These are phyloP conservation scores for Aspergillus ostianus DNA, from an alignment of 495 filamentous ascomycete species.

Conservation along the genomic window DNA sequence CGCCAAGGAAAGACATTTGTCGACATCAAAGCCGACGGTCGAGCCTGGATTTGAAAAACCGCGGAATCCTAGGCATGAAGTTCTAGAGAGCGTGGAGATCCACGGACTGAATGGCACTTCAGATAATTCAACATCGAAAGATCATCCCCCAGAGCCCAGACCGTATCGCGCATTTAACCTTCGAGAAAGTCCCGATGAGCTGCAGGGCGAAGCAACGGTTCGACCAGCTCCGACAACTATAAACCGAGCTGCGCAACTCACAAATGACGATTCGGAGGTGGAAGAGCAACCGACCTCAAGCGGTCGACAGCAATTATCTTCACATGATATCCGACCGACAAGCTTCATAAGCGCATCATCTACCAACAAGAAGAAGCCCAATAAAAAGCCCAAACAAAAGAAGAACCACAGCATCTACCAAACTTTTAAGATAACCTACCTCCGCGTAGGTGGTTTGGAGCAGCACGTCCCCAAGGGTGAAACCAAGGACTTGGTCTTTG, in stretches of 20 bases:
- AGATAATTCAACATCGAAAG: background rate
- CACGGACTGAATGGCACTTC: background rate
- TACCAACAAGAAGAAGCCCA: background rate
- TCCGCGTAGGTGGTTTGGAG: background rate
- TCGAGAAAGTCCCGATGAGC: conserved; percentile 45
- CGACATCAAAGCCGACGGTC: background rate
- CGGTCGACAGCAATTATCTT: background rate
- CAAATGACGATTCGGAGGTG: background rate
- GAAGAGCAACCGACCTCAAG: background rate
- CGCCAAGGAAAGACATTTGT: conserved; percentile 25
- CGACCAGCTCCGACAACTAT: conserved; percentile 19
- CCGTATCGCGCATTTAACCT: conserved; percentile 11
- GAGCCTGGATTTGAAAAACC: conserved; percentile 6
- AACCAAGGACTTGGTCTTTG: background rate
- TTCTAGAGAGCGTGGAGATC: conserved; percentile 20
- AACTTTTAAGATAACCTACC: background rate
- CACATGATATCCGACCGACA: background rate
- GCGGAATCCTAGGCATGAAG: conserved; percentile 1
- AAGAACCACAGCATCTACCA: background rate
- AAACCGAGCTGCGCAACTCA: background rate
- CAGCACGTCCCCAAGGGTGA: background rate
- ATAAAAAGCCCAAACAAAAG: background rate
- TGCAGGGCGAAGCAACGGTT: conserved; percentile 42
- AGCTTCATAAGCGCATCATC: background rate
- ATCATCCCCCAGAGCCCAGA: conserved; percentile 8